These are phyloP conservation scores for Rhodocollybia butyracea DNA, from an alignment of 768 basidiomycete species.

Conservation along the genomic window DNA sequence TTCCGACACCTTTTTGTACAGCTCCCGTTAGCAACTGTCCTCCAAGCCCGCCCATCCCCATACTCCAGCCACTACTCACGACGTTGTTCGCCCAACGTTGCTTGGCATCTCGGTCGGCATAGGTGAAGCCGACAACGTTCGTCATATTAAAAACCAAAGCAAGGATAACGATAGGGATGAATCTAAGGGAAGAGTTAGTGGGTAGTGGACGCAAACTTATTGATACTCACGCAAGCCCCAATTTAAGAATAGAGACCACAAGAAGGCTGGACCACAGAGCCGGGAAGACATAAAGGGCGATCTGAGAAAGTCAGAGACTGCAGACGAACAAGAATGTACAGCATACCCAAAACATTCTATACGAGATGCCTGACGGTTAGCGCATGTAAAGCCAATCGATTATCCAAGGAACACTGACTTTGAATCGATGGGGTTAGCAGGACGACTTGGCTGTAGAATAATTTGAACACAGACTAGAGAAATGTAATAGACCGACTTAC, in stretches of 20 bases:
- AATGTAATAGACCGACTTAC: conserved; percentile 42
- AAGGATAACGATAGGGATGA: conserved; percentile 90
- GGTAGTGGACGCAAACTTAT: conserved; percentile 1
- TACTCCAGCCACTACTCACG: conserved; percentile 64
- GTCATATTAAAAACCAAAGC: conserved; percentile 89
- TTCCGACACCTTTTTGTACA: conserved; percentile 77
- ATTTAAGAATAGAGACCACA: conserved; percentile 85
- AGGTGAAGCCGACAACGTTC: neutral
- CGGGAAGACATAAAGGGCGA: conserved; percentile 88
- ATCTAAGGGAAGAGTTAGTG: conserved; percentile 44
- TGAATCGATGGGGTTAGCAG: conserved; percentile 84
- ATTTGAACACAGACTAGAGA: neutral
- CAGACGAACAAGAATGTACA: conserved; percentile 11
- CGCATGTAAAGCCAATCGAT: conserved; percentile 1
- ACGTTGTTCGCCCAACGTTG: conserved; percentile 82
- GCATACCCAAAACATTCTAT: conserved; percentile 90
- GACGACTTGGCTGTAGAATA: conserved; percentile 68
- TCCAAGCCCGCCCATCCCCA: conserved; percentile 78
- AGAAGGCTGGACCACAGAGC: conserved; percentile 83
- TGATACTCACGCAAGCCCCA: conserved; percentile 74
- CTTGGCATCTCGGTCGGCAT: conserved; percentile 85
- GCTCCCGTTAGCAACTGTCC: conserved; percentile 81
- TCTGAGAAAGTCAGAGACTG: conserved; percentile 38
- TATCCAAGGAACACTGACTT: conserved; percentile 46
- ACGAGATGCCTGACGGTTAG: neutral